Conservation (phyloP, 2,329 filamentous ascomycete genomes). For the Cytospora schulzeri region DNA sequence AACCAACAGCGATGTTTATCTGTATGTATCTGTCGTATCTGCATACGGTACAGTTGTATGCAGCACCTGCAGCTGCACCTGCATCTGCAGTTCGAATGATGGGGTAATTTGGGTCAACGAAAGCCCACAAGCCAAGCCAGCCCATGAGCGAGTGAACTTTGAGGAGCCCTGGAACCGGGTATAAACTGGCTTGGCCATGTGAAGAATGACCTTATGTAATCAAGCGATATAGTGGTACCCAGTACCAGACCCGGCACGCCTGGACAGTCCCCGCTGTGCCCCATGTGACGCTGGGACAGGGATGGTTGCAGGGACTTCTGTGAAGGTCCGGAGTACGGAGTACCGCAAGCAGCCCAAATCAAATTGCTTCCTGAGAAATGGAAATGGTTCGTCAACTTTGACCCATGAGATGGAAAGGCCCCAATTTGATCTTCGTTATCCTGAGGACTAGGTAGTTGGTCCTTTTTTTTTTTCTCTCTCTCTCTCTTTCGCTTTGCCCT, state of each 20-base stretch:
- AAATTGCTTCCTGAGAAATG: slow-evolving; percentile 23
- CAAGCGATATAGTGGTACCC: no score
- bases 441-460: neutral
- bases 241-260: no score
- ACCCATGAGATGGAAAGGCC: slow-evolving; percentile 6
- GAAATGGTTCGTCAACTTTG: slow-evolving; percentile 11
- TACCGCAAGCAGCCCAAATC: neutral
- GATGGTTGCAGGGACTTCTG: slow-evolving; percentile 16
- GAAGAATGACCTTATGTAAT: neutral
- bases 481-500: neutral
- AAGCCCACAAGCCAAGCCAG: neutral
- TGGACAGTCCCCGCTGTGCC: neutral
- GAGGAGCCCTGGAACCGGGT: neutral
- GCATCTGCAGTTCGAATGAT: neutral
- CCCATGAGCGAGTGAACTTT: no score
- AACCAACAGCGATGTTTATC: neutral
- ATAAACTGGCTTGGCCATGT: neutral
- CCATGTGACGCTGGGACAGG: slow-evolving; percentile 19
- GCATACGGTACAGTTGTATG: neutral
- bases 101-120: neutral
- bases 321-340: neutral
- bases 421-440: neutral
- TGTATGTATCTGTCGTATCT: neutral
- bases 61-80: neutral
- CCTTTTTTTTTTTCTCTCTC: neutral